Evolutionary conservation across 768 basidiomycete species (phyloP).

Genomic region (Peribolospora baueri): DNA sequence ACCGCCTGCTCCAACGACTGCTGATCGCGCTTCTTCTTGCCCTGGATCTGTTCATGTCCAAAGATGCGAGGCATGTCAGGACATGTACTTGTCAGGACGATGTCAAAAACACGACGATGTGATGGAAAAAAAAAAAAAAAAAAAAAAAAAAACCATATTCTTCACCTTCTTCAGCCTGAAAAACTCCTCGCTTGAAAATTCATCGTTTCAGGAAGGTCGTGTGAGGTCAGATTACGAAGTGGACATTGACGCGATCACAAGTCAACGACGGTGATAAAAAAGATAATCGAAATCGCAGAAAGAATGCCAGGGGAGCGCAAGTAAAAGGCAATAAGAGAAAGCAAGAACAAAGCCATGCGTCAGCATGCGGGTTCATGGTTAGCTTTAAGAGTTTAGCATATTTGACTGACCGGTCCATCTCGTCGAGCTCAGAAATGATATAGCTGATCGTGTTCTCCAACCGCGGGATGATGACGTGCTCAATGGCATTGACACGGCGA

Average conservation of each 20-base stretch:
- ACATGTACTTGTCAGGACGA: too few relatives aligned
- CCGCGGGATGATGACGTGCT: conserved; percentile 84
- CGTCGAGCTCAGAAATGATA: conserved; percentile 88
- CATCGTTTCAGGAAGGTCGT: too few relatives aligned
- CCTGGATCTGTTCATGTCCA: conserved; percentile 25
- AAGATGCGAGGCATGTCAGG: too few relatives aligned
- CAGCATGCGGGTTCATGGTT: too few relatives aligned
- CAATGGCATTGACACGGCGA: conserved; percentile 92
- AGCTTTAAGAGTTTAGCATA: too few relatives aligned
- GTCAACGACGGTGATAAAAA: too few relatives aligned
- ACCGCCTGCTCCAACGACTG: conserved; percentile 16
- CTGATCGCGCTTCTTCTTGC: conserved; percentile 76
- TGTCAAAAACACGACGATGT: not conserved
- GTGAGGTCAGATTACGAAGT: not conserved
- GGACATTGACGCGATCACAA: not conserved
- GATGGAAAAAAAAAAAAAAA: not conserved
- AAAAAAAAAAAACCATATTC: too few relatives aligned
- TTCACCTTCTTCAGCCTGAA: conserved; percentile 67
- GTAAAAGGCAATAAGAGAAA: not conserved
- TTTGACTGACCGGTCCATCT: conserved; percentile 76
- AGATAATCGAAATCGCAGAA: too few relatives aligned
- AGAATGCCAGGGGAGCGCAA: too few relatives aligned
- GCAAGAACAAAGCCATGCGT: conserved; percentile 20
- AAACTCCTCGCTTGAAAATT: conserved; percentile 20
- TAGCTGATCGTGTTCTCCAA: conserved; percentile 96